A percentile compares a stretch with the other conserved stretches of the same genome.
Evolutionary conservation across 116 monocot genomes (phyloP).

Genomic region (Dioscorea cayenensis): DNA sequence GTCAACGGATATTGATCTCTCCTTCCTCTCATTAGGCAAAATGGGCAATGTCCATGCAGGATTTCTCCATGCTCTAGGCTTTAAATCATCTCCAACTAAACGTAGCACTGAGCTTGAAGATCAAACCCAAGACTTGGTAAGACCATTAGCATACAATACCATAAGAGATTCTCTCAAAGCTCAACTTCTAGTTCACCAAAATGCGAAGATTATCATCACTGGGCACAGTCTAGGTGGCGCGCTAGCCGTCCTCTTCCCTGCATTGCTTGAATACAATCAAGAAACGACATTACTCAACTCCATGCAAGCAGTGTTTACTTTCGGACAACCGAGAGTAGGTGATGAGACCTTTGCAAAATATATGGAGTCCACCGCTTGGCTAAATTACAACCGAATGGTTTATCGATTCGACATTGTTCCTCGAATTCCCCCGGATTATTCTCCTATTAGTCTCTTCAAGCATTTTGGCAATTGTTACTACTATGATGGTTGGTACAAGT

Average conservation of each 20-base stretch:
- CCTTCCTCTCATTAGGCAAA: slow-evolving; percentile 27
- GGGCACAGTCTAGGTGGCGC: slow-evolving; percentile 43
- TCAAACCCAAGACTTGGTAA: no score
- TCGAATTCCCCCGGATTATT: neutral
- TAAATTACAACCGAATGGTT: slow-evolving; percentile 23
- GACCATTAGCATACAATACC: slow-evolving; percentile 20
- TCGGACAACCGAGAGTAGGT: slow-evolving; percentile 34
- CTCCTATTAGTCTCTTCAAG: neutral
- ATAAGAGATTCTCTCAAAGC: slow-evolving; percentile 18
- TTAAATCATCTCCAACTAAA: neutral
- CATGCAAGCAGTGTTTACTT: slow-evolving; percentile 19
- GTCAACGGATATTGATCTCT: slow-evolving; percentile 50
- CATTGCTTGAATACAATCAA: slow-evolving; percentile 12
- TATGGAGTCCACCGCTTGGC: neutral
- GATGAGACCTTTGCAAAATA: slow-evolving; percentile 15
- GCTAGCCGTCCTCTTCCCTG: slow-evolving; percentile 26
- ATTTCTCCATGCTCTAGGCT: slow-evolving; percentile 48
- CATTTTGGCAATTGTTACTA: slow-evolving; percentile 20
- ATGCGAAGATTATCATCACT: slow-evolving; percentile 21
- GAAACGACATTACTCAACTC: slow-evolving; percentile 3
- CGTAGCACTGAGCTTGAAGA: no score
- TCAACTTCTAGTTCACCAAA: slow-evolving; percentile 5
- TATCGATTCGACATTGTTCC: slow-evolving; percentile 8
- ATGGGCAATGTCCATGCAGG: slow-evolving; percentile 32
- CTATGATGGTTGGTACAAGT: slow-evolving; percentile 24